A percentile compares a stretch with the other conserved stretches of the same genome.
phyloP scores from a whole-genome alignment of 129 eudicot genomes.

The Saposhnikovia divaricata region DNA sequence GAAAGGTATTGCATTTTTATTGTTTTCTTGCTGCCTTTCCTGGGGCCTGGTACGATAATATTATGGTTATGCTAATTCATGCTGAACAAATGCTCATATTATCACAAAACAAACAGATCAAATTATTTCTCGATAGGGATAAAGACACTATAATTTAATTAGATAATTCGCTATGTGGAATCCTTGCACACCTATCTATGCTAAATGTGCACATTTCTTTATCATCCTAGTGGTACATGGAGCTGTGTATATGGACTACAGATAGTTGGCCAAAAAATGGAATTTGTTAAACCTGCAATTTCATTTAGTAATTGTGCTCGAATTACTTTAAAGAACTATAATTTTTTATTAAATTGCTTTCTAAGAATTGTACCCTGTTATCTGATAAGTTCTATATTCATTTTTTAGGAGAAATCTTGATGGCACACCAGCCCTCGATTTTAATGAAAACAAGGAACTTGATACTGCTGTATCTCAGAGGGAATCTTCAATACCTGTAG shows the following conservation, averaged over 20 bases:
- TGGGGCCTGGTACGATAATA: background rate
- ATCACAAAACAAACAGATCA: background rate
- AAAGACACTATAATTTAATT: background rate
- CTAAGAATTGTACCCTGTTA: background rate
- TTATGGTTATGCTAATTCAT: background rate
- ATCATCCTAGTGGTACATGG: background rate
- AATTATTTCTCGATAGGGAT: background rate
- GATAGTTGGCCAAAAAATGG: background rate
- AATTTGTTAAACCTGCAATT: background rate
- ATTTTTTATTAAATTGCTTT: background rate
- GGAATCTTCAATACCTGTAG: slow-evolving; percentile 30
- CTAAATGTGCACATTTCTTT: background rate
- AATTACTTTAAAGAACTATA: background rate
- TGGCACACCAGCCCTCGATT: slow-evolving; percentile 27
- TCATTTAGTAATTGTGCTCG: background rate
- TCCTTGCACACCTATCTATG: background rate
- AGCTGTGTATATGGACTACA: background rate
- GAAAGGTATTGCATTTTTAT: slow-evolving; percentile 42
- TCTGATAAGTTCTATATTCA: background rate
- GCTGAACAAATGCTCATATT: background rate
- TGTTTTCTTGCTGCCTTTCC: background rate
- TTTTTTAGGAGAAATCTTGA: slow-evolving; percentile 42
- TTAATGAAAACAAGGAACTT: slow-evolving; percentile 43
- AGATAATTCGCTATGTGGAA: background rate
- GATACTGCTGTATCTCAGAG: slow-evolving; percentile 30